These are phyloP conservation scores for Gypsophila paniculata DNA, from an alignment of 179 eudicot genomes.

Conservation along the genomic window DNA sequence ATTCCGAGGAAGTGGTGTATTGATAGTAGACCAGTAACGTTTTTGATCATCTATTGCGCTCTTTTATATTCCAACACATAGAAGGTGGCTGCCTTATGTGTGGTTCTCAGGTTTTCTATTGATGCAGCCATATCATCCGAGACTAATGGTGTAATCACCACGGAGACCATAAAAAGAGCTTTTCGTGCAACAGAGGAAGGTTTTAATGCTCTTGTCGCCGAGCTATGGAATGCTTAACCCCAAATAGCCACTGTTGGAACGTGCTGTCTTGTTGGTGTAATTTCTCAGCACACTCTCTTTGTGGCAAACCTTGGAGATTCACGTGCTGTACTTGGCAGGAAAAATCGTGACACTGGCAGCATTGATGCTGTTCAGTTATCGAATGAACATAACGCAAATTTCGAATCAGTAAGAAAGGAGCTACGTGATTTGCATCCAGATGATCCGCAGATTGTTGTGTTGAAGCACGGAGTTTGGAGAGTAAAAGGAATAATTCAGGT, in stretches of 20 bases:
- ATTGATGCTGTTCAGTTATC: conserved; percentile 60
- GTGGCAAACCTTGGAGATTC: conserved; percentile 71
- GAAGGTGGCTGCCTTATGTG: conserved; percentile 30
- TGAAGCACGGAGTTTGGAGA: conserved; percentile 46
- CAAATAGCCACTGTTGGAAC: conserved; percentile 59
- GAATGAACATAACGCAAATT: conserved; percentile 57
- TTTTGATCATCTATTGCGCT: neutral
- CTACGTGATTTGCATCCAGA: conserved; percentile 36
- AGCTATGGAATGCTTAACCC: conserved; percentile 47
- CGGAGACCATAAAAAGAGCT: conserved; percentile 53
- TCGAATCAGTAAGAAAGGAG: conserved; percentile 39
- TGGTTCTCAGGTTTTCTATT: conserved; percentile 39
- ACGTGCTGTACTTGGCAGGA: conserved; percentile 65
- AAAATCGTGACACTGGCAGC: conserved; percentile 42
- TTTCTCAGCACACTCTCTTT: conserved; percentile 51
- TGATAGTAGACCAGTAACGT: neutral
- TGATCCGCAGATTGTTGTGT: conserved; percentile 41
- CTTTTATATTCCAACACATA: neutral
- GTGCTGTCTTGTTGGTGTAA: conserved; percentile 66
- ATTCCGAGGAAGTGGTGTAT: neutral
- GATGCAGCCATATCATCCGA: conserved; percentile 53
- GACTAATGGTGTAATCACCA: conserved; percentile 45
- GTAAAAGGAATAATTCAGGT: conserved; percentile 49
- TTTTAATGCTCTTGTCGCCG: conserved; percentile 47
- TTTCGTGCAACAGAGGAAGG: conserved; percentile 58